phyloP scores from a whole-genome alignment of 345 rosid species.

The Hypericum androsaemum region DNA sequence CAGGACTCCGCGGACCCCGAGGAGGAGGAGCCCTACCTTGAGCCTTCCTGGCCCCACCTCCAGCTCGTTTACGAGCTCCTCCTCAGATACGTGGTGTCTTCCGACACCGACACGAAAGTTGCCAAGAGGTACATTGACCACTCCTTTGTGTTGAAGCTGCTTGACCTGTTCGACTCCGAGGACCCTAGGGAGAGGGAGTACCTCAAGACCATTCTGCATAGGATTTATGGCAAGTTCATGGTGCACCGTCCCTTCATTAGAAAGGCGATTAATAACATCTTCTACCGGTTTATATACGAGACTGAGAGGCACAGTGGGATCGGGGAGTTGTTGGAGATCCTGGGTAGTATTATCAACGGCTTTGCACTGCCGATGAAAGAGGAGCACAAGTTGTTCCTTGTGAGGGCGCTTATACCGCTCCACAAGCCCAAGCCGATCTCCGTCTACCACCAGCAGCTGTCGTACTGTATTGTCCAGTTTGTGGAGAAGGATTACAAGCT shows the following conservation, averaged over 20 bases:
- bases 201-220: slow-evolving; percentile 5
- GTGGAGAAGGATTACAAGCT: slow-evolving; percentile 9
- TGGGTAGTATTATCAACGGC: slow-evolving; percentile 4
- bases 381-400: slow-evolving; percentile 7
- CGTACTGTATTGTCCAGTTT: slow-evolving; percentile 6
- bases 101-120: slow-evolving; percentile 7
- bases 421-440: slow-evolving; percentile 6
- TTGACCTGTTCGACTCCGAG: slow-evolving; percentile 8
- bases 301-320: slow-evolving; percentile 7
- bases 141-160: slow-evolving; percentile 8
- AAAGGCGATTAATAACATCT: slow-evolving; percentile 5
- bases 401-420: slow-evolving; percentile 8
- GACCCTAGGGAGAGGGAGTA: slow-evolving; percentile 8
- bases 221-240: slow-evolving; percentile 6
- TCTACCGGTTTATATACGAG: slow-evolving; percentile 6
- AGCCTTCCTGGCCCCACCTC: slow-evolving; percentile 8
- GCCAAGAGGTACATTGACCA: slow-evolving; percentile 11
- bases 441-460: slow-evolving; percentile 4
- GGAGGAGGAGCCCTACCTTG: slow-evolving; percentile 8
- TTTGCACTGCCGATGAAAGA: slow-evolving; percentile 8
- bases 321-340: slow-evolving; percentile 7
- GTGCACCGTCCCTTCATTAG: slow-evolving; percentile 6
- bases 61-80: slow-evolving; percentile 8
- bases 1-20: slow-evolving; percentile 7
- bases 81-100: slow-evolving; percentile 3